Conservation (phyloP, 2,329 filamentous ascomycete genomes). For the Penicillium sp. region DNA sequence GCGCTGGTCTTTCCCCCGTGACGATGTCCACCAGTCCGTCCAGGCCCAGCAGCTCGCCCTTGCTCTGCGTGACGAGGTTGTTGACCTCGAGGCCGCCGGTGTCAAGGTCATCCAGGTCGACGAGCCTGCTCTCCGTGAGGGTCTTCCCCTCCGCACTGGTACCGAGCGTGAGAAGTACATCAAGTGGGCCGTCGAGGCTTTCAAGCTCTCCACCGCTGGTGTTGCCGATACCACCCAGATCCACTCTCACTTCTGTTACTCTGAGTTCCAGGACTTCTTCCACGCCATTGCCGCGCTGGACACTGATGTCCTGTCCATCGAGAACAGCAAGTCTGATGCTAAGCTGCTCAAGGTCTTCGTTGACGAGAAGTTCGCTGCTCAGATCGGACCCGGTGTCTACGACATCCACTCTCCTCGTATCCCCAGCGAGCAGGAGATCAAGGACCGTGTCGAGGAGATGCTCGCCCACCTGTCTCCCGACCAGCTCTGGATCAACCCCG, state of each 20-base stretch:
- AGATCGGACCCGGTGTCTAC: conserved; percentile 99
- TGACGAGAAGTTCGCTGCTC: conserved; percentile 92
- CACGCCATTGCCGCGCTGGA: conserved; percentile 98
- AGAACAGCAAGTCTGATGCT: conserved; percentile 99
- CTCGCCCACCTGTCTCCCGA: conserved; percentile 94
- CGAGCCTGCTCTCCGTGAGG: conserved; percentile 98
- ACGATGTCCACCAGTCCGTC: conserved; percentile 98
- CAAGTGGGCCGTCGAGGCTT: conserved; percentile 94
- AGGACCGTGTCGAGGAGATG: conserved; percentile 97
- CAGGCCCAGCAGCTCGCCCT: conserved; percentile 98
- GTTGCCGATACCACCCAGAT: conserved; percentile 97
- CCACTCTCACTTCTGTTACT: conserved; percentile 99
- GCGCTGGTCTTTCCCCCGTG: conserved; percentile 99
- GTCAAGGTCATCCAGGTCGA: conserved; percentile 99
- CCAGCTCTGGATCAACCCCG: conserved; percentile 99
- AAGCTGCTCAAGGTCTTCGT: conserved; percentile 99
- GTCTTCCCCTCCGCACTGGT: conserved; percentile 92
- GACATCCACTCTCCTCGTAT: conserved; percentile 94
- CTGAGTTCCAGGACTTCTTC: conserved; percentile 99
- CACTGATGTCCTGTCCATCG: conserved; percentile 96
- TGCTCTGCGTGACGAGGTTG: conserved; percentile 95
- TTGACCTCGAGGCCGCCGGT: conserved; percentile 96
- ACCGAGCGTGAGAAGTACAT: conserved; percentile 97
- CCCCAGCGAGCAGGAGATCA: conserved; percentile 96
- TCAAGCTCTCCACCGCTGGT: conserved; percentile 91